phyloP scores from a whole-genome alignment of 805 yeast genomes.

The Ogataea methanolica region DNA sequence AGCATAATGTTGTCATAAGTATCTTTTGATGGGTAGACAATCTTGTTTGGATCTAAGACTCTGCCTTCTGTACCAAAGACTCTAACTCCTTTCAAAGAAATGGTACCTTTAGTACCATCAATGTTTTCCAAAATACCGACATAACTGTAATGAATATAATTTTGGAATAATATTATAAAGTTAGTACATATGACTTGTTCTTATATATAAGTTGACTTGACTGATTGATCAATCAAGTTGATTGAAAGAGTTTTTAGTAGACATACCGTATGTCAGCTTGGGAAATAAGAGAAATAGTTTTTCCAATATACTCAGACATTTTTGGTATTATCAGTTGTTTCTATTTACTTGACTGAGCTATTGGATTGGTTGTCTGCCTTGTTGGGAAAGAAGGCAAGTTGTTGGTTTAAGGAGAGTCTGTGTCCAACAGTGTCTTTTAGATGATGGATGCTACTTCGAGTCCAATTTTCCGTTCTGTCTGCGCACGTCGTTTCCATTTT shows the following conservation, averaged over 20 bases:
- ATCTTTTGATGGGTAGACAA: constrained; percentile 64
- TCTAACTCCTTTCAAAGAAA: constrained; percentile 73
- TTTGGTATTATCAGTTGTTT: not conserved
- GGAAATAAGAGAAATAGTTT: constrained; percentile 76
- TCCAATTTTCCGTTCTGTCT: too few species aligned
- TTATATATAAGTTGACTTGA: too few species aligned
- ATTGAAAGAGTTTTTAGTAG: constrained; percentile 1
- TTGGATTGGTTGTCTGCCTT: too few species aligned
- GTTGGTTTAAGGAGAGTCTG: too few species aligned
- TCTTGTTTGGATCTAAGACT: constrained; percentile 60
- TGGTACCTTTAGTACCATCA: constrained; percentile 87
- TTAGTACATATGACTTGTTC: not conserved
- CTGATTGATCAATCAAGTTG: too few species aligned
- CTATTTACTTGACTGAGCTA: too few species aligned
- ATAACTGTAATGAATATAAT: constrained; percentile 44
- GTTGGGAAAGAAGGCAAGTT: too few species aligned
- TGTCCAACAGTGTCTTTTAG: too few species aligned
- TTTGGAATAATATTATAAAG: not conserved
- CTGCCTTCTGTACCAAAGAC: constrained; percentile 93
- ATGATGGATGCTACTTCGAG: too few species aligned
- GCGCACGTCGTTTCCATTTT: too few species aligned
- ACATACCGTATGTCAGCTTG: constrained; percentile 63
- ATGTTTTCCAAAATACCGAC: constrained; percentile 86
- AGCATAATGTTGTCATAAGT: constrained; percentile 76
- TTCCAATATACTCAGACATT: constrained; percentile 93